A percentile compares a stretch with the other conserved stretches of the same genome.
Conservation (phyloP, 2,329 filamentous ascomycete genomes). For the Talaromyces sp. region DNA sequence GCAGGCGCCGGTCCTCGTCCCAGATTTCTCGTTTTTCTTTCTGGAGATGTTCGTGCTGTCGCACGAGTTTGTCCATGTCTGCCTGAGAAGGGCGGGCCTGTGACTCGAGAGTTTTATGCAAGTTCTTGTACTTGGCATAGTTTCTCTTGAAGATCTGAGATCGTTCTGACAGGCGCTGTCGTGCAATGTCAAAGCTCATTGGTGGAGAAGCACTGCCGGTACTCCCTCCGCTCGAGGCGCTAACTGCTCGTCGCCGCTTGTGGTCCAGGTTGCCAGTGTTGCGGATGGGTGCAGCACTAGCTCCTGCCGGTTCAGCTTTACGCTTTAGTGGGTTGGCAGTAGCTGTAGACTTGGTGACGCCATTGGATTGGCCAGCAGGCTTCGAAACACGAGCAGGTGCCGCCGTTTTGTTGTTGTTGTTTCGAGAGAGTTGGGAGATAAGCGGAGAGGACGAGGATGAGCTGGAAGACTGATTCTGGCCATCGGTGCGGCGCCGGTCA, state of each 20-base stretch:
- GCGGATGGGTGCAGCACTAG: slow-evolving; percentile 28
- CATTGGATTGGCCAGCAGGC: slow-evolving; percentile 28
- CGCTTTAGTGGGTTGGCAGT: slow-evolving; percentile 42
- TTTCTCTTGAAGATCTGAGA: slow-evolving; percentile 57
- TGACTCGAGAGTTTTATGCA: slow-evolving; percentile 53
- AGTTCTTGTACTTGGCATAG: slow-evolving; percentile 60
- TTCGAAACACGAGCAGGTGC: slow-evolving; percentile 23
- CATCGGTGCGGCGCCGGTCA: slow-evolving; percentile 46
- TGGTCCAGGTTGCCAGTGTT: slow-evolving; percentile 45
- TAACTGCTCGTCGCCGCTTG: slow-evolving; percentile 42
- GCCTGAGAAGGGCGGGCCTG: slow-evolving; percentile 48
- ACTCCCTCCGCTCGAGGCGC: slow-evolving; percentile 43
- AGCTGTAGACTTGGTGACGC: slow-evolving; percentile 29
- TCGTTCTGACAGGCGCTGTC: slow-evolving; percentile 44
- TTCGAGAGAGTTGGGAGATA: slow-evolving; percentile 41
- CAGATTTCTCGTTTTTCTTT: slow-evolving; percentile 63
- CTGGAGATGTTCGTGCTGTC: slow-evolving; percentile 57
- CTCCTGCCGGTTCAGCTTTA: slow-evolving; percentile 41
- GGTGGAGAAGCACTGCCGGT: slow-evolving; percentile 46
- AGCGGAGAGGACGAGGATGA: slow-evolving; percentile 50
- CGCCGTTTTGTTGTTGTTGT: slow-evolving; percentile 28
- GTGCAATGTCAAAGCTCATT: slow-evolving; percentile 39
- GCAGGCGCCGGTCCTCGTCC: slow-evolving; percentile 45
- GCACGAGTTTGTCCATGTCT: slow-evolving; percentile 57
- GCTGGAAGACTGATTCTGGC: slow-evolving; percentile 47